Conservation (phyloP, 2,329 filamentous ascomycete species). For the Claviceps monticola region DNA sequence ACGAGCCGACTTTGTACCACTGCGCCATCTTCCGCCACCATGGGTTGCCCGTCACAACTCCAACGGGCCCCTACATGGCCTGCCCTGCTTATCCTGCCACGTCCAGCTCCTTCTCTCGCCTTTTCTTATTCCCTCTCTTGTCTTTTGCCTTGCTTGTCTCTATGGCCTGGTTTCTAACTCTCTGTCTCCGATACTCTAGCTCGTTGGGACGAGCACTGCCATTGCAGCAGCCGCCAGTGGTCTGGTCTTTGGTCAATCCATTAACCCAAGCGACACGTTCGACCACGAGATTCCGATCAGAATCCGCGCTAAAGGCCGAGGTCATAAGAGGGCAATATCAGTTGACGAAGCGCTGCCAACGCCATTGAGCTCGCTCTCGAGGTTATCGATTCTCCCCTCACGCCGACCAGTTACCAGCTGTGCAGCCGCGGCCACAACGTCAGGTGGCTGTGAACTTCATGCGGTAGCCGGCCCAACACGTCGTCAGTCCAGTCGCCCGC, state of each 20-base stretch:
- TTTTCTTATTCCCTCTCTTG: neutral
- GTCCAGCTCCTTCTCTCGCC: neutral
- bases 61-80: neutral
- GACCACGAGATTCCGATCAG: slow-evolving; percentile 12
- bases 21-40: slow-evolving; percentile 1
- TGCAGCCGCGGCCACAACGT: neutral
- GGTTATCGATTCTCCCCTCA: slow-evolving; percentile 2
- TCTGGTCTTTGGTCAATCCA: slow-evolving; percentile 43
- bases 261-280: slow-evolving; percentile 23
- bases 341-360: slow-evolving; percentile 20
- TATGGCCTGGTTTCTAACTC: slow-evolving; percentile 8
- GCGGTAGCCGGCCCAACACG: slow-evolving; percentile 17
- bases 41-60: neutral
- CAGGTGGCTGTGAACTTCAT: slow-evolving; percentile 3
- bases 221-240: slow-evolving; percentile 46
- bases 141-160: neutral
- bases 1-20: slow-evolving; percentile 1
- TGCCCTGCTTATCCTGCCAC: neutral
- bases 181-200: slow-evolving; percentile 24
- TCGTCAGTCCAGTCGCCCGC: slow-evolving; percentile 19
- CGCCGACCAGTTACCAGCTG: slow-evolving; percentile 6
- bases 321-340: slow-evolving; percentile 18
- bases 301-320: slow-evolving; percentile 5
- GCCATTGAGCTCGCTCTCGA: slow-evolving; percentile 1
- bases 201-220: slow-evolving; percentile 47